phyloP scores from a whole-genome alignment of 2,329 filamentous ascomycete species.

The Coniochaeta prunicola region DNA sequence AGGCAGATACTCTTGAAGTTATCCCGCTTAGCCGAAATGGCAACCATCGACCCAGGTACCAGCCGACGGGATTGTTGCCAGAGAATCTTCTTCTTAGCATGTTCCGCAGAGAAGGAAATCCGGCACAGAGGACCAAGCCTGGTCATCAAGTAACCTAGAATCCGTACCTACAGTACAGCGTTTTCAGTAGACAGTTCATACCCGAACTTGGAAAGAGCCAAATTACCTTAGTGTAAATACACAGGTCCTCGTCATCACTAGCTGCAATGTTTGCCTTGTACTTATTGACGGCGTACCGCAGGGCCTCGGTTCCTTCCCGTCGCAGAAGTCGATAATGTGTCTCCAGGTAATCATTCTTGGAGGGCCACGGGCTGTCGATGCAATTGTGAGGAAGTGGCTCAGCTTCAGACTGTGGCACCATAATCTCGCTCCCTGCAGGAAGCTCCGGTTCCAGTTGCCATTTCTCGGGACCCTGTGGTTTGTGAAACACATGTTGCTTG shows the following conservation, averaged over 20 bases:
- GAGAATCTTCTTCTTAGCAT: conserved; percentile 57
- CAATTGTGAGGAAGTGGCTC: conserved; percentile 41
- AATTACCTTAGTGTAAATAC: conserved; percentile 63
- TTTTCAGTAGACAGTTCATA: background rate
- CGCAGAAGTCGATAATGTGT: conserved; percentile 70
- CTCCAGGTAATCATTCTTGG: conserved; percentile 59
- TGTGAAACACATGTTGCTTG: conserved; percentile 3
- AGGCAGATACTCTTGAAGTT: conserved; percentile 58
- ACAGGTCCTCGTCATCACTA: conserved; percentile 49
- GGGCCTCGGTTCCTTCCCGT: conserved; percentile 63
- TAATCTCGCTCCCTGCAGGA: conserved; percentile 45
- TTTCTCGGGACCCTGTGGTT: background rate
- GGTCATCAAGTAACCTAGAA: conserved; percentile 58
- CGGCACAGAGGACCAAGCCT: conserved; percentile 56
- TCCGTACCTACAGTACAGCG: conserved; percentile 45
- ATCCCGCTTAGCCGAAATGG: conserved; percentile 45
- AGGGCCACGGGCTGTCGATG: conserved; percentile 48
- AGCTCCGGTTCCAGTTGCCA: conserved; percentile 39
- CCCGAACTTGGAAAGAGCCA: background rate
- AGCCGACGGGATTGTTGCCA: conserved; percentile 53
- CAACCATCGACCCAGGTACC: conserved; percentile 44
- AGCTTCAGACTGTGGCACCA: conserved; percentile 20
- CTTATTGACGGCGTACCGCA: conserved; percentile 47
- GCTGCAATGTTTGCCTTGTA: conserved; percentile 23
- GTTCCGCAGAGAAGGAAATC: conserved; percentile 62